phyloP scores from a whole-genome alignment of 2,329 filamentous ascomycete genomes.

The Pseudogymnoascus sp. region DNA sequence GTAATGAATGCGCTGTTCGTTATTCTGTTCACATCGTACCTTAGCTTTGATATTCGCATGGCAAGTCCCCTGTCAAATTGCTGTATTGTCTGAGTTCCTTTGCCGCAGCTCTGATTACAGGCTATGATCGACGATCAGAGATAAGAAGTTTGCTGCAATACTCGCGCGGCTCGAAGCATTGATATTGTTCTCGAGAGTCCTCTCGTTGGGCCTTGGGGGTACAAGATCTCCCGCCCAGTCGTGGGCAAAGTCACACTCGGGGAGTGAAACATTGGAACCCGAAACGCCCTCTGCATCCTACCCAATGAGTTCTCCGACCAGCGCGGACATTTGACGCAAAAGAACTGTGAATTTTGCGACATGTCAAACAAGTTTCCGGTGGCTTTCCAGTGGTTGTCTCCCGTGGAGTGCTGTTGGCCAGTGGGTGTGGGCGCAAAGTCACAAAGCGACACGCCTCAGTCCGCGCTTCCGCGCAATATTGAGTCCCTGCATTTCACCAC shows the following conservation, averaged over 20 bases:
- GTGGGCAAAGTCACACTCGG: neutral
- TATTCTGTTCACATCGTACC: neutral
- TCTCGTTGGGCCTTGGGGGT: neutral
- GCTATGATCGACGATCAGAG: neutral
- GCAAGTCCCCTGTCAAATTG: neutral
- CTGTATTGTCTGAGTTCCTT: neutral
- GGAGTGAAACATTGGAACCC: neutral
- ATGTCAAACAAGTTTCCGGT: neutral
- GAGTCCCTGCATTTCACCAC: constrained; percentile 1
- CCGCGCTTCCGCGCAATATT: constrained; percentile 1
- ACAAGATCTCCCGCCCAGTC: neutral
- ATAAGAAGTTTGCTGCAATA: neutral
- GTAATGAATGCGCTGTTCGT: neutral
- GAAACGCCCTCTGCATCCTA: neutral
- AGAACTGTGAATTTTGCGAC: neutral
- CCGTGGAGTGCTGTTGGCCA: neutral
- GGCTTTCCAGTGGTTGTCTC: neutral
- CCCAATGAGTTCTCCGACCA: neutral
- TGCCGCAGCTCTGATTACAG: neutral
- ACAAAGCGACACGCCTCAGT: neutral
- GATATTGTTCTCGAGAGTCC: neutral
- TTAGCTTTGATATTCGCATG: neutral
- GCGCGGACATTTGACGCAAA: neutral
- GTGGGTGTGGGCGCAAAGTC: neutral
- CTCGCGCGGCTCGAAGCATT: neutral